A percentile compares a stretch with the other conserved stretches of the same genome.
Evolutionary conservation across 768 basidiomycete species (phyloP).

Genomic region (Butyriboletus loyo): DNA sequence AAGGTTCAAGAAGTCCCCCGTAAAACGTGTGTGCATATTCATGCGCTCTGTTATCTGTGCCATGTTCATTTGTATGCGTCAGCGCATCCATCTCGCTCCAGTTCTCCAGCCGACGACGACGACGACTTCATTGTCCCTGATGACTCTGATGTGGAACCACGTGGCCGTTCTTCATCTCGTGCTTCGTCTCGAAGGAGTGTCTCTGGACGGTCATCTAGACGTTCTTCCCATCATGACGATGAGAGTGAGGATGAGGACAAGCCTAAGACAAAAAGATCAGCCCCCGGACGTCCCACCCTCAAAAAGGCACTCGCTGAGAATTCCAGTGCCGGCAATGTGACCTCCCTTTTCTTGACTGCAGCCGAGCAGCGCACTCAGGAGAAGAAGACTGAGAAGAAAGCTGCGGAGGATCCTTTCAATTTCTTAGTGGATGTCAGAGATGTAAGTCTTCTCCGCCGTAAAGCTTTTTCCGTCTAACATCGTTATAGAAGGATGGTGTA

Average conservation of each 20-base stretch:
- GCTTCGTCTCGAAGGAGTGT: constrained; percentile 41
- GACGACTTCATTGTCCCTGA: constrained; percentile 72
- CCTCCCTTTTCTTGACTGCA: constrained; percentile 66
- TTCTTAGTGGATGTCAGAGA: constrained; percentile 75
- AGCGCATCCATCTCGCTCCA: constrained; percentile 41
- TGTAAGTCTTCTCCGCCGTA: constrained; percentile 37
- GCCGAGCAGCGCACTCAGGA: constrained; percentile 75
- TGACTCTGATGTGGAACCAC: constrained; percentile 56
- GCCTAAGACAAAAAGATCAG: constrained; percentile 37
- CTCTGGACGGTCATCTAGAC: constrained; percentile 35
- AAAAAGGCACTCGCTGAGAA: constrained; percentile 29
- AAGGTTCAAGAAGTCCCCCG: constrained; percentile 63
- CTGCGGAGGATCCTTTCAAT: constrained; percentile 68
- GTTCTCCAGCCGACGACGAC: constrained; percentile 58
- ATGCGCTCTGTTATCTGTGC: background rate
- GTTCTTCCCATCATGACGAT: constrained; percentile 34
- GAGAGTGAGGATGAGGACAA: constrained; percentile 35
- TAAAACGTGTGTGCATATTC: constrained; percentile 42
- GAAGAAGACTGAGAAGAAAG: constrained; percentile 81
- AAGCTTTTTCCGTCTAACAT: background rate
- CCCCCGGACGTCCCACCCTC: constrained; percentile 32
- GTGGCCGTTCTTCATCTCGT: constrained; percentile 49
- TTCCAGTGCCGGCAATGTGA: constrained; percentile 29
- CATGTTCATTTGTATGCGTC: constrained; percentile 6
- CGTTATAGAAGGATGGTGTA: constrained; percentile 69